Evolutionary conservation across 1,284 basidiomycete genomes (phyloP).

Genomic region (Ustilago hordei): DNA sequence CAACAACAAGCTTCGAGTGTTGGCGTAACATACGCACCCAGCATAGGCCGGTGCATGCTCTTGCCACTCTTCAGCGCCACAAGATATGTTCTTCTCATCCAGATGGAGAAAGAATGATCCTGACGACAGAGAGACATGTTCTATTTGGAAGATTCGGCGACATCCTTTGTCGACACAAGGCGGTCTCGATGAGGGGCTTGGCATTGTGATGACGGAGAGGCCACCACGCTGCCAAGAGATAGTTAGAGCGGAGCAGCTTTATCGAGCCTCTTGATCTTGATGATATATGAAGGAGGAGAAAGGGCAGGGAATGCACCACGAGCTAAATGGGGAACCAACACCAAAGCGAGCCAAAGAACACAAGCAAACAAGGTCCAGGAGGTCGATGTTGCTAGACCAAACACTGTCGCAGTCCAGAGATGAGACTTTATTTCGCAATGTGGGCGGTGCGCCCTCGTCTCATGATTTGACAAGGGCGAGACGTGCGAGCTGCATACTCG

Average conservation of each 20-base stretch:
- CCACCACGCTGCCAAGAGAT: background rate
- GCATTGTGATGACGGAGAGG: background rate
- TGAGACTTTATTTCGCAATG: background rate
- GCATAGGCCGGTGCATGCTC: background rate
- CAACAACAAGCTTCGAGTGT: background rate
- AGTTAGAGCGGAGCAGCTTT: background rate
- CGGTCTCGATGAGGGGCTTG: background rate
- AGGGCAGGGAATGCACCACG: background rate
- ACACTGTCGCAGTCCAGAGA: background rate
- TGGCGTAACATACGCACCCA: background rate
- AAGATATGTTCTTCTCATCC: constrained; percentile 2
- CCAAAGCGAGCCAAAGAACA: constrained; percentile 9
- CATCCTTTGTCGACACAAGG: background rate
- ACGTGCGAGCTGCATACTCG: background rate
- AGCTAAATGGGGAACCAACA: constrained; percentile 7
- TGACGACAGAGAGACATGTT: background rate
- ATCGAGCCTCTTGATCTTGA: background rate
- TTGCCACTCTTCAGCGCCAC: background rate
- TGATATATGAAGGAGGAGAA: background rate
- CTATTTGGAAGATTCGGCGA: background rate
- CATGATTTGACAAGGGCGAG: background rate
- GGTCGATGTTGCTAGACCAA: background rate
- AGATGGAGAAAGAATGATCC: constrained; percentile 12
- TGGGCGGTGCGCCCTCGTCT: background rate
- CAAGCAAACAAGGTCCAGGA: background rate